Conservation (phyloP, 371 early-diverging fungal species). For the Gilbertella persicaria region DNA sequence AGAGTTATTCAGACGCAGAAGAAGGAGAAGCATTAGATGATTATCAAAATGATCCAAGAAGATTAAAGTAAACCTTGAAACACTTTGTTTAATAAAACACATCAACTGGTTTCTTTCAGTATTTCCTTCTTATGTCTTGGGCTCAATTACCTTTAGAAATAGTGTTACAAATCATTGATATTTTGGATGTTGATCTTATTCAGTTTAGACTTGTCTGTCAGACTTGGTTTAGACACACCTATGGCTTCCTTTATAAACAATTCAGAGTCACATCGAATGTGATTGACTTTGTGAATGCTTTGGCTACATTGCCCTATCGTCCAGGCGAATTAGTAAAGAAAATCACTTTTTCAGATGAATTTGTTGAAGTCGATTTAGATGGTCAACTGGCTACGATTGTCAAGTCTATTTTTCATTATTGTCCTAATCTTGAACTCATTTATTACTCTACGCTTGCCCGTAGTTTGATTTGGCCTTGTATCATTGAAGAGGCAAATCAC, state of each 20-base stretch:
- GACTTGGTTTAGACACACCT: not conserved
- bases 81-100: no score
- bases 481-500: not conserved
- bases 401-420: not conserved
- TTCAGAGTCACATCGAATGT: not conserved
- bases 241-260: not conserved
- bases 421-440: not conserved
- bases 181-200: not conserved
- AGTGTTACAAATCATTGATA: not conserved
- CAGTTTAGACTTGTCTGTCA: not conserved
- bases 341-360: not conserved
- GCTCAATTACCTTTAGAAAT: not conserved
- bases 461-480: not conserved
- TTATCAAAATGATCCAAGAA: slow-evolving; percentile 24
- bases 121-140: not conserved
- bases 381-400: not conserved
- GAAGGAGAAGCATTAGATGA: slow-evolving; percentile 43
- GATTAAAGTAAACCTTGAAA: slow-evolving; percentile 19
- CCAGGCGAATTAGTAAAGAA: not conserved
- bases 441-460: not conserved
- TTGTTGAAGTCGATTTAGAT: not conserved
- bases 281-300: not conserved
- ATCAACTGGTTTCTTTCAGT: not conserved
- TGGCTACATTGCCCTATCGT: not conserved
- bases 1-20: slow-evolving; percentile 32